These are phyloP conservation scores for Flaveria sonorensis DNA, from an alignment of 129 eudicot species.

Conservation along the genomic window DNA sequence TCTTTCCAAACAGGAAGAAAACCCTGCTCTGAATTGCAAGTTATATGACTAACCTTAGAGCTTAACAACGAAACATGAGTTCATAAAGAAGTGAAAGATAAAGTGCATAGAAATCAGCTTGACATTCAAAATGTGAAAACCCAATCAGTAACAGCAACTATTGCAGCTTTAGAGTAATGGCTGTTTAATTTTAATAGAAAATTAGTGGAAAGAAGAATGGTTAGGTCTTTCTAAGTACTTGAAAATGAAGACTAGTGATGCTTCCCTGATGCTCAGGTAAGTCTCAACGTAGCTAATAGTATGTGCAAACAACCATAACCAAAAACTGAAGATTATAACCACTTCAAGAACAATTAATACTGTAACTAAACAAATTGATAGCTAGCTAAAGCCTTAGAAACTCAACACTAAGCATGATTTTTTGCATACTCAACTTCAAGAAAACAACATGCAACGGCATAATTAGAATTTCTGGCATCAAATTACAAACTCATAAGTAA, in stretches of 20 bases:
- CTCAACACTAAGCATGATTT: not conserved
- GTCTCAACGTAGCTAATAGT: not conserved
- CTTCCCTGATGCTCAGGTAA: not conserved
- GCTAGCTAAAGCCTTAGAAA: not conserved
- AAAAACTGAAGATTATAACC: not conserved
- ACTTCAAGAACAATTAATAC: not conserved
- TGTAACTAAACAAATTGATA: not conserved
- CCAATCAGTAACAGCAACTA: not conserved
- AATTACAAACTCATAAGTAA: not conserved
- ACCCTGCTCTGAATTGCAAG: conserved; percentile 38
- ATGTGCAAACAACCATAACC: not conserved
- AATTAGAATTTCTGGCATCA: not conserved
- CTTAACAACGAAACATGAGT: conserved; percentile 12
- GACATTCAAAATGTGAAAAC: not conserved
- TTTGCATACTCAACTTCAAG: not conserved
- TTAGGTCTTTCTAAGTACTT: not conserved
- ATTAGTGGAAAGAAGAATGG: not conserved
- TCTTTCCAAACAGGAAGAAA: conserved; percentile 38
- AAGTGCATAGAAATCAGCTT: conserved; percentile 12
- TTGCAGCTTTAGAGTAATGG: not conserved
- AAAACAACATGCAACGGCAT: not conserved
- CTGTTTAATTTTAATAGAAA: not conserved
- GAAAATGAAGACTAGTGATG: not conserved
- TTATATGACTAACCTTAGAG: conserved; percentile 7
- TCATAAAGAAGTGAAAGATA: not conserved